Conservation (phyloP, 208 protist genomes). For the Lotmaria passim region DNA sequence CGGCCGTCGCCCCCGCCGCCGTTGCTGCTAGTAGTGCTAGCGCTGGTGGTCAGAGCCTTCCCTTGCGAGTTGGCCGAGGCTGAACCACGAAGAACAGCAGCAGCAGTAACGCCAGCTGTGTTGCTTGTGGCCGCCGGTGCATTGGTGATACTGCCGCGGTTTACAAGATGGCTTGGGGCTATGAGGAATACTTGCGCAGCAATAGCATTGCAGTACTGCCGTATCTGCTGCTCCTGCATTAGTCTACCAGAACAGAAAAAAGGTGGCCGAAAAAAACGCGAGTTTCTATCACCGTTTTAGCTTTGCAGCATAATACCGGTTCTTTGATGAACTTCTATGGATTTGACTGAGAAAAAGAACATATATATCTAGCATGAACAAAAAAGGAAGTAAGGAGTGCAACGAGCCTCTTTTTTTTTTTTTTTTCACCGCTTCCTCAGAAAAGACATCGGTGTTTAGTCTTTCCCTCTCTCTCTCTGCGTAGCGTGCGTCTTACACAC, state of each 20-base stretch:
- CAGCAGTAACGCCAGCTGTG: too few species aligned
- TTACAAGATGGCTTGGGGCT: not conserved
- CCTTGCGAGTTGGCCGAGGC: not conserved
- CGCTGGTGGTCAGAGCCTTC: not conserved
- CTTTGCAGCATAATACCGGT: too few species aligned
- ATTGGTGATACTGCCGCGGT: not conserved
- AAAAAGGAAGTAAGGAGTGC: too few species aligned
- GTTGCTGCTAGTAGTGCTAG: not conserved
- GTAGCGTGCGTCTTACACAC: too few species aligned
- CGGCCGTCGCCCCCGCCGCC: not conserved
- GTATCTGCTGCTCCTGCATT: slow-evolving; percentile 72
- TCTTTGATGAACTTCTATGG: too few species aligned
- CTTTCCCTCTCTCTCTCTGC: too few species aligned
- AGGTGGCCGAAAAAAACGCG: not conserved
- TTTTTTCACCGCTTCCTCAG: too few species aligned
- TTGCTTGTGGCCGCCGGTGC: not conserved
- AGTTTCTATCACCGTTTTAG: too few species aligned
- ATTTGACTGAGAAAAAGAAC: too few species aligned
- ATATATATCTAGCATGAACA: too few species aligned
- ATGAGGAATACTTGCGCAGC: slow-evolving; percentile 54
- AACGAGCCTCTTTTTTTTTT: too few species aligned
- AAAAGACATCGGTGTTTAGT: too few species aligned
- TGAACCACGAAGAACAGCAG: not conserved
- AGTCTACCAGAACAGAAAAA: not conserved
- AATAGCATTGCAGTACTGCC: slow-evolving; percentile 38